Evolutionary conservation across 257 asterid genomes (phyloP), one percentile per base, ranked within the genome.

Genomic region (Hygrophila difformis): DNA sequence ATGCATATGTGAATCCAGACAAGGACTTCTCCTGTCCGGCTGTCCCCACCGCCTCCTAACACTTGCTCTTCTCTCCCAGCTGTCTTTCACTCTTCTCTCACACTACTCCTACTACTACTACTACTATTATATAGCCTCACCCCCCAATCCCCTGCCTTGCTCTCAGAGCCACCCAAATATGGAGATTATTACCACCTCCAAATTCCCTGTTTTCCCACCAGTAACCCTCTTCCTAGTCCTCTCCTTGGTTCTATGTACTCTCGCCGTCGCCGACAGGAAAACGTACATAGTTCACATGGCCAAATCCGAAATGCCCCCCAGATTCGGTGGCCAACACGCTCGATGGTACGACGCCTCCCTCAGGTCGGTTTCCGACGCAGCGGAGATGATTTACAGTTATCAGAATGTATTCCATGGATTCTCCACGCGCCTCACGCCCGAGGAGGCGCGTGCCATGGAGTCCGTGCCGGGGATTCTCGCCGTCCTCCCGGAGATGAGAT

Each of bases 211-310:
- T n/a, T n/a, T n/a, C n/a, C n/a, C n/a, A n/a, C n/a, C n/a, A n/a
- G n/a, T n/a, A n/a, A n/a, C n/a, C n/a, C n/a, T n/a, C n/a, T n/a
- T n/a, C n/a, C n/a, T n/a, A n/a, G n/a, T n/a, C n/a, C n/a, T n/a
- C n/a, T n/a, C 8, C 31, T 39, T 70, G 13, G 47, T 35, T 4
- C 55, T 56, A 5, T 55, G 63, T 56, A 58, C 51, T 5, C 41
- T 19, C 13, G 47, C 38, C 40, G 67, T 55, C 55, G 54, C 47
- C 60, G 43, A 34, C 51, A 65, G 58, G 67, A 65, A 42, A 2
- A 82, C 95, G 1, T 86, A 82, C 70, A 86, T 91, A 18, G 60
- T 91, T 40, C 95, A 86, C 74, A 74, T 82, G 98, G 82, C 87
- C 29, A 74, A 74, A 47, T 72, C 78, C 0, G 57, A 78, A 64